phyloP scores from a whole-genome alignment of 139 green algal species.

The Coccomyxa sp. region DNA sequence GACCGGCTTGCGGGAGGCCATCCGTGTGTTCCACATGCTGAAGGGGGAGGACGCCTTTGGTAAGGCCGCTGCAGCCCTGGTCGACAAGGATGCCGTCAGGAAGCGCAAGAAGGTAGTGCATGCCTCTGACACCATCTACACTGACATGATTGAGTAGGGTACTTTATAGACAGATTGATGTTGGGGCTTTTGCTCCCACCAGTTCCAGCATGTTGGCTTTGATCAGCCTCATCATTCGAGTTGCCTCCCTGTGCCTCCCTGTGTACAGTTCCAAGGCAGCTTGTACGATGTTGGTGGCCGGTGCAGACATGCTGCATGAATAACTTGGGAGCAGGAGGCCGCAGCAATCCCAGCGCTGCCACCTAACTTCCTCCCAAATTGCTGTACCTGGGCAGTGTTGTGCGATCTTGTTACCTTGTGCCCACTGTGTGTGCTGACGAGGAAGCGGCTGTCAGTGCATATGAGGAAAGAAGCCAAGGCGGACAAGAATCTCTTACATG shows the following conservation, averaged over 20 bases:
- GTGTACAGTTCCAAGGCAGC: too few relatives aligned
- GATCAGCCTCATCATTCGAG: background rate
- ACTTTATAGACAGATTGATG: background rate
- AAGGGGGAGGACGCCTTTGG: slow-evolving; percentile 18
- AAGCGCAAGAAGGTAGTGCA: slow-evolving; percentile 5
- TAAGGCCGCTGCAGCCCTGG: slow-evolving; percentile 6
- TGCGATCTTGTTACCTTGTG: too few relatives aligned
- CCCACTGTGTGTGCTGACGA: too few relatives aligned
- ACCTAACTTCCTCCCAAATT: background rate
- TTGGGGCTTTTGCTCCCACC: background rate
- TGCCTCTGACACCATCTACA: too few relatives aligned
- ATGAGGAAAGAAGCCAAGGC: too few relatives aligned
- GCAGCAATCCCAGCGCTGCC: too few relatives aligned
- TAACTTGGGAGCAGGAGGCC: too few relatives aligned
- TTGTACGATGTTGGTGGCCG: too few relatives aligned
- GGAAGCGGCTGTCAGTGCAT: too few relatives aligned
- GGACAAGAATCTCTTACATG: background rate
- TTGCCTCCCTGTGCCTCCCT: background rate
- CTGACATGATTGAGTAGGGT: background rate
- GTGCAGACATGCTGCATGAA: too few relatives aligned
- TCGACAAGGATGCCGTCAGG: slow-evolving; percentile 2
- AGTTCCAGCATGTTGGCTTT: background rate
- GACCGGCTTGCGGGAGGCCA: slow-evolving; percentile 68
- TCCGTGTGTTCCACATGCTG: slow-evolving; percentile 40
- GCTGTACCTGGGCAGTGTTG: background rate